Percentiles rank a stretch among this genome's conserved stretches.
Evolutionary conservation across 164 flowering plant genomes (phyloP).

Genomic region (Magnolia officinalis): DNA sequence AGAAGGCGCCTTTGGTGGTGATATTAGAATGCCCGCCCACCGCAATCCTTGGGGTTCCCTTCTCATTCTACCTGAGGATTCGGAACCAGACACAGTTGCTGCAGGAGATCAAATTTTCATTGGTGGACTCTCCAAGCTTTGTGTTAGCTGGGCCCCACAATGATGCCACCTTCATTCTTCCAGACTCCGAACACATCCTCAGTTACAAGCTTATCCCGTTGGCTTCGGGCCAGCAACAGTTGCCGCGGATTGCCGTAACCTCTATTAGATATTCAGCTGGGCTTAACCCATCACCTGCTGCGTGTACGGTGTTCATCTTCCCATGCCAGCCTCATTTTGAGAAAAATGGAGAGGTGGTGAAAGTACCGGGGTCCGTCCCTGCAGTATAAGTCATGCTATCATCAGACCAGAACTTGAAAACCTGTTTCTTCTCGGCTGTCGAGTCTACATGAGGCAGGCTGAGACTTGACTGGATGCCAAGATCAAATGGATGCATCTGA

Average conservation of each 20-base stretch:
- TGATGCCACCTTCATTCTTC: constrained; percentile 62
- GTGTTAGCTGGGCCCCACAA: constrained; percentile 72
- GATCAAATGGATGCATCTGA: neutral
- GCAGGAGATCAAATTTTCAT: constrained; percentile 70
- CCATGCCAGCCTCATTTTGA: constrained; percentile 61
- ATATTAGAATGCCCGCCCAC: constrained; percentile 82
- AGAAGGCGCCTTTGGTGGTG: constrained; percentile 62
- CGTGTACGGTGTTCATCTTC: constrained; percentile 67
- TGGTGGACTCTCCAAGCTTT: constrained; percentile 80
- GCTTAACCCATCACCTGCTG: constrained; percentile 57
- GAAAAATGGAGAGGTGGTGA: constrained; percentile 22
- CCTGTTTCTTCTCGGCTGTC: neutral
- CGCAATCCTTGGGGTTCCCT: constrained; percentile 80
- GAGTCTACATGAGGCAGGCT: neutral
- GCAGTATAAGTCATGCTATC: constrained; percentile 5
- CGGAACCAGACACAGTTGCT: constrained; percentile 66
- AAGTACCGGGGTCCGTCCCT: constrained; percentile 22
- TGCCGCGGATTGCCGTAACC: constrained; percentile 69
- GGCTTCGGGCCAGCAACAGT: constrained; percentile 60
- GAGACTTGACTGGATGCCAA: neutral
- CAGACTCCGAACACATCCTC: constrained; percentile 60
- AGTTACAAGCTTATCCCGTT: constrained; percentile 75
- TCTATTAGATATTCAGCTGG: constrained; percentile 68
- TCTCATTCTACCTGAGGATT: constrained; percentile 60
- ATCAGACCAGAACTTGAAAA: neutral